Evolutionary conservation across 2,329 filamentous ascomycete genomes (phyloP).

Genomic region (Ceratocystiopsis sp.): DNA sequence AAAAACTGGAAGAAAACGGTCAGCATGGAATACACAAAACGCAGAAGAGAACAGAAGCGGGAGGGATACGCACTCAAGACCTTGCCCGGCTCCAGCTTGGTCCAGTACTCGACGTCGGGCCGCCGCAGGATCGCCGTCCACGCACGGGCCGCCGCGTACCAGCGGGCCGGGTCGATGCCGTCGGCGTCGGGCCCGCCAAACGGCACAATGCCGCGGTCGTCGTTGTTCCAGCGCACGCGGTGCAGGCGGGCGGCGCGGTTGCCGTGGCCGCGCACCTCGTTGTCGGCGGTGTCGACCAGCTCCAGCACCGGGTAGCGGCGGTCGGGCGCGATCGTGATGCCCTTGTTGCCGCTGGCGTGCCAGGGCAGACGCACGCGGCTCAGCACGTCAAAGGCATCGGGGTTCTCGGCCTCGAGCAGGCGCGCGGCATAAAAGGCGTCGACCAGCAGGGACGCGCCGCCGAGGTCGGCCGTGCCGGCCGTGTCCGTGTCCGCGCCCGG

Average conservation of each 20-base stretch:
- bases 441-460: conserved; percentile 66
- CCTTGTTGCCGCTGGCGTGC: conserved; percentile 81
- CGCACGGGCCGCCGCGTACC: conserved; percentile 66
- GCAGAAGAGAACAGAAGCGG: neutral
- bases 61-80: conserved; percentile 44
- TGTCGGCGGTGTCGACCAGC: conserved; percentile 23
- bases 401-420: conserved; percentile 37
- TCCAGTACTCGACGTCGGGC: conserved; percentile 54
- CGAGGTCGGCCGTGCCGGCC: conserved; percentile 18
- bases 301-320: conserved; percentile 56
- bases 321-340: conserved; percentile 62
- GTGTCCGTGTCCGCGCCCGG: conserved; percentile 16
- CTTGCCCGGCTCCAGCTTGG: conserved; percentile 62
- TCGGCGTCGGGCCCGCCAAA: conserved; percentile 22
- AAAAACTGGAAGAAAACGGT: conserved; percentile 46
- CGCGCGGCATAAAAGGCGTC: conserved; percentile 67
- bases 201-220: conserved; percentile 59
- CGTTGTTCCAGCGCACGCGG: conserved; percentile 84
- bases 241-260: conserved; percentile 13
- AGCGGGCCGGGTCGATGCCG: conserved; percentile 31
- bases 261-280: neutral
- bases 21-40: neutral
- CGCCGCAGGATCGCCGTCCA: conserved; percentile 56
- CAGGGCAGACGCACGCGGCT: conserved; percentile 42
- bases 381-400: conserved; percentile 40